Percentiles rank a stretch among this genome's conserved stretches.
Conservation (phyloP, 768 basidiomycete genomes). For the Pleurotus giganteus region DNA sequence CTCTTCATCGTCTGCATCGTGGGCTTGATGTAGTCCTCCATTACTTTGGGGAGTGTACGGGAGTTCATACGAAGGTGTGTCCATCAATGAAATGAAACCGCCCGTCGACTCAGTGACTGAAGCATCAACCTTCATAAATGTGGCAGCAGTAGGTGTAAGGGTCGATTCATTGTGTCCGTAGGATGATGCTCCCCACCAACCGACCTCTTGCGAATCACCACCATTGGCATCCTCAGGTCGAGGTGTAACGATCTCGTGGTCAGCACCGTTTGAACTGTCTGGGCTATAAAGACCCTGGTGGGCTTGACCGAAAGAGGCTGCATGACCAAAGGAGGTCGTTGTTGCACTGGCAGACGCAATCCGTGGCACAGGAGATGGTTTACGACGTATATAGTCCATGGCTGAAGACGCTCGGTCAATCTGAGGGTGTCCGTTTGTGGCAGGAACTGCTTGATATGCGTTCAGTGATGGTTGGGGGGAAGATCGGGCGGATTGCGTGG, state of each 20-base stretch:
- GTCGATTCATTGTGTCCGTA: slow-evolving; percentile 31
- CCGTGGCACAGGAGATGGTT: slow-evolving; percentile 52
- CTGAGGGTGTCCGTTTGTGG: slow-evolving; percentile 42
- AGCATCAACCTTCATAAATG: slow-evolving; percentile 54
- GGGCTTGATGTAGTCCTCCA: slow-evolving; percentile 11
- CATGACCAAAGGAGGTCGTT: slow-evolving; percentile 49
- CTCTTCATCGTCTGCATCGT: slow-evolving; percentile 57
- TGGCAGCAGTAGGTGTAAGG: slow-evolving; percentile 67
- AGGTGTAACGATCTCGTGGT: slow-evolving; percentile 30
- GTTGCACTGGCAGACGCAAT: slow-evolving; percentile 51
- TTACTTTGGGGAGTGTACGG: slow-evolving; percentile 22
- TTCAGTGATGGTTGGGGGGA: slow-evolving; percentile 80
- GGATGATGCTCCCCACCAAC: slow-evolving; percentile 65
- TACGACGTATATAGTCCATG: slow-evolving; percentile 66
- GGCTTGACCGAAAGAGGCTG: slow-evolving; percentile 32
- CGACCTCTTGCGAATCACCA: slow-evolving; percentile 36
- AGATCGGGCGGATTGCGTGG: slow-evolving; percentile 68
- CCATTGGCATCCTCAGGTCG: slow-evolving; percentile 30
- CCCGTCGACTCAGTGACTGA: slow-evolving; percentile 40
- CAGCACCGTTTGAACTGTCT: slow-evolving; percentile 37
- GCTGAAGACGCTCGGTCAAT: slow-evolving; percentile 78
- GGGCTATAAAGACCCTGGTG: slow-evolving; percentile 17
- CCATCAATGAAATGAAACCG: slow-evolving; percentile 86
- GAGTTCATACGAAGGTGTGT: slow-evolving; percentile 46
- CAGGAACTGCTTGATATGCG: slow-evolving; percentile 36